Evolutionary conservation across 2,329 filamentous ascomycete species (phyloP).

Genomic region (Cryphonectria carpinicola): DNA sequence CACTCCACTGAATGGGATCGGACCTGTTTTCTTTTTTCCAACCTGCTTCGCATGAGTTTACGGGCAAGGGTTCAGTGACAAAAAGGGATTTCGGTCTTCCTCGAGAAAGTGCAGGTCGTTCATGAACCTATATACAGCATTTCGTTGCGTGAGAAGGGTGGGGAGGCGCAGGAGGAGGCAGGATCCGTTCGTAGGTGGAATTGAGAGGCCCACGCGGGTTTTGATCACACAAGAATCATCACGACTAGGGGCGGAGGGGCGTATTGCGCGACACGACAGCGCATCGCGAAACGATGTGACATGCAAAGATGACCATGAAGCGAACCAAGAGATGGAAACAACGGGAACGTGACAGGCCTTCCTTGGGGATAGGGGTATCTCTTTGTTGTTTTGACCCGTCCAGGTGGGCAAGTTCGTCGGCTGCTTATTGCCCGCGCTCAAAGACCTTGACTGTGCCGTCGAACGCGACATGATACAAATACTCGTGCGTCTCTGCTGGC

Average conservation of each 20-base stretch:
- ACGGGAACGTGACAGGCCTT: slow-evolving; percentile 22
- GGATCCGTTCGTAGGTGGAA: slow-evolving; percentile 29
- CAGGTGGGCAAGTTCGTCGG: background rate
- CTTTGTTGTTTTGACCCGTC: slow-evolving; percentile 23
- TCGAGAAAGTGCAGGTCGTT: slow-evolving; percentile 27
- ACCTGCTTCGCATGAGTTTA: slow-evolving; percentile 27
- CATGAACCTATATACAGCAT: slow-evolving; percentile 29
- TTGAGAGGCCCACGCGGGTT: slow-evolving; percentile 27
- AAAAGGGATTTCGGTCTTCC: slow-evolving; percentile 26
- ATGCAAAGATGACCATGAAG: background rate
- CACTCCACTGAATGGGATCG: slow-evolving; percentile 24
- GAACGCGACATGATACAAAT: slow-evolving; percentile 78
- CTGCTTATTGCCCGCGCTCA: slow-evolving; percentile 68
- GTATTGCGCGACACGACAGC: background rate
- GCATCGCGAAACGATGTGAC: slow-evolving; percentile 12
- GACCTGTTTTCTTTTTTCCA: slow-evolving; percentile 27
- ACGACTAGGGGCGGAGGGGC: background rate
- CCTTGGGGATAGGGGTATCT: slow-evolving; percentile 22
- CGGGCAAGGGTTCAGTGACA: slow-evolving; percentile 25
- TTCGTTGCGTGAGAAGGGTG: slow-evolving; percentile 20
- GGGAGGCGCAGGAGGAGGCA: slow-evolving; percentile 5
- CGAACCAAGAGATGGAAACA: background rate
- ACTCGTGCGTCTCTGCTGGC: slow-evolving; percentile 65
- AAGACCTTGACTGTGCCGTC: slow-evolving; percentile 85
- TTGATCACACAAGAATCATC: slow-evolving; percentile 22